Evolutionary conservation across 306 rosid genomes (phyloP).

Genomic region (Dryas alaskensis): DNA sequence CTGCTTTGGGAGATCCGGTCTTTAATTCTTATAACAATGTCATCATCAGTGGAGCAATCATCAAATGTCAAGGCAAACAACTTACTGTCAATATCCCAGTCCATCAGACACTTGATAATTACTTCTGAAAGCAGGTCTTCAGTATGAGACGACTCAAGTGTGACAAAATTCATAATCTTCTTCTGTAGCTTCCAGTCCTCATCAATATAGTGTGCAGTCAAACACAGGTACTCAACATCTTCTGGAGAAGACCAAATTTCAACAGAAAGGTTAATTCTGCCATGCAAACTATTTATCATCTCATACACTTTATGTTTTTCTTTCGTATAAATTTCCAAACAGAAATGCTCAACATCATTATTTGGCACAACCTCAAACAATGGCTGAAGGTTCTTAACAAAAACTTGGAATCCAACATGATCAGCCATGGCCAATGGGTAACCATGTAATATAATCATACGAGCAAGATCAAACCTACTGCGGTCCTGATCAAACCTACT

Average conservation of each 20-base stretch:
- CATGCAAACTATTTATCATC: constrained; percentile 53
- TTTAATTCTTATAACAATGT: constrained; percentile 66
- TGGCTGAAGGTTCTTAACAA: constrained; percentile 95
- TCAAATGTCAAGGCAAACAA: constrained; percentile 89
- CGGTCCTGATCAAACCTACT: constrained; percentile 72
- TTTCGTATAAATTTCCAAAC: constrained; percentile 66
- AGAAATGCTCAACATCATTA: constrained; percentile 53
- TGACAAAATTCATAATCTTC: constrained; percentile 76
- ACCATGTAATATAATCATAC: constrained; percentile 87
- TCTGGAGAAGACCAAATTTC: constrained; percentile 82
- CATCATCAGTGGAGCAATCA: constrained; percentile 70
- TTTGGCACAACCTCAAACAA: constrained; percentile 72
- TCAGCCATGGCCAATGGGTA: constrained; percentile 82
- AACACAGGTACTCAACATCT: constrained; percentile 55
- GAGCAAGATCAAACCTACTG: constrained; percentile 86
- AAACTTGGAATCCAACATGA: constrained; percentile 91
- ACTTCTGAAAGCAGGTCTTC: constrained; percentile 87
- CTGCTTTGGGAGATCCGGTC: constrained; percentile 69
- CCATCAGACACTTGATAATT: constrained; percentile 66
- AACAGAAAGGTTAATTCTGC: constrained; percentile 78
- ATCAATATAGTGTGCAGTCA: constrained; percentile 76
- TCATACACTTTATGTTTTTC: constrained; percentile 68
- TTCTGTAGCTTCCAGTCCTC: constrained; percentile 77
- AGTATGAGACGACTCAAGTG: constrained; percentile 82
- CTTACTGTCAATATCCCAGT: constrained; percentile 83